These are phyloP conservation scores for Osmanthus fragrans DNA, from an alignment of 257 asterid species.

Conservation along the genomic window DNA sequence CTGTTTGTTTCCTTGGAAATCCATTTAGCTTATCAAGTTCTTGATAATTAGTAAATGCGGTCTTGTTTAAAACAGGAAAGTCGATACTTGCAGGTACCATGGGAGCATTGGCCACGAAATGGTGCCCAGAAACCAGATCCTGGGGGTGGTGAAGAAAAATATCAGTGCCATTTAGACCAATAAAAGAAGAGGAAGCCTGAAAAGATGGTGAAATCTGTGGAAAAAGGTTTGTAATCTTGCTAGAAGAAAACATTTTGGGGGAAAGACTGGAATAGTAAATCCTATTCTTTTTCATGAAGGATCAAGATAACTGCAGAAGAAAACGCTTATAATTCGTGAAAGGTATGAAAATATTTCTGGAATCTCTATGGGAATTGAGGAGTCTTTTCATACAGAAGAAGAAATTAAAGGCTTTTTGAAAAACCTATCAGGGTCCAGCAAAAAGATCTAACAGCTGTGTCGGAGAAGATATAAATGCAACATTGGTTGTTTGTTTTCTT, in stretches of 20 bases:
- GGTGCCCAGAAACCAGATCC: conserved; percentile 32
- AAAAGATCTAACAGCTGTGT: not conserved
- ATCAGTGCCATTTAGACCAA: conserved; percentile 36
- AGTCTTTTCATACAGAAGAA: not conserved
- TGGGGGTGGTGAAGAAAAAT: conserved; percentile 39
- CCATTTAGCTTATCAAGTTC: not conserved
- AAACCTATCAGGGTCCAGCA: not conserved
- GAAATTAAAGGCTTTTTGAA: not conserved
- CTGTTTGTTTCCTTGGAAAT: conserved; percentile 14
- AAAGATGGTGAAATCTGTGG: conserved; percentile 40
- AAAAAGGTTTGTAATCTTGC: conserved; percentile 39
- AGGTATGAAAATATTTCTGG: not conserved
- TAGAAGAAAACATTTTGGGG: conserved; percentile 40
- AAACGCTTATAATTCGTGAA: not conserved
- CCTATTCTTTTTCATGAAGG: not conserved
- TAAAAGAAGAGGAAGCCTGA: conserved; percentile 23
- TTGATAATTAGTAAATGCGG: not conserved
- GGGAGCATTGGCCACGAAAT: conserved; percentile 22
- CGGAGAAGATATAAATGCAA: not conserved
- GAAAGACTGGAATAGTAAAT: not conserved
- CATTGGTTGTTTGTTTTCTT: too few relatives aligned
- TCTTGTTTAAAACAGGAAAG: conserved; percentile 17
- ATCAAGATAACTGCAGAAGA: not conserved
- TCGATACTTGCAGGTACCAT: conserved; percentile 1
- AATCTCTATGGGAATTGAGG: not conserved